These are phyloP conservation scores for Cytospora piceae DNA, from an alignment of 2,329 filamentous ascomycete species.

Conservation along the genomic window DNA sequence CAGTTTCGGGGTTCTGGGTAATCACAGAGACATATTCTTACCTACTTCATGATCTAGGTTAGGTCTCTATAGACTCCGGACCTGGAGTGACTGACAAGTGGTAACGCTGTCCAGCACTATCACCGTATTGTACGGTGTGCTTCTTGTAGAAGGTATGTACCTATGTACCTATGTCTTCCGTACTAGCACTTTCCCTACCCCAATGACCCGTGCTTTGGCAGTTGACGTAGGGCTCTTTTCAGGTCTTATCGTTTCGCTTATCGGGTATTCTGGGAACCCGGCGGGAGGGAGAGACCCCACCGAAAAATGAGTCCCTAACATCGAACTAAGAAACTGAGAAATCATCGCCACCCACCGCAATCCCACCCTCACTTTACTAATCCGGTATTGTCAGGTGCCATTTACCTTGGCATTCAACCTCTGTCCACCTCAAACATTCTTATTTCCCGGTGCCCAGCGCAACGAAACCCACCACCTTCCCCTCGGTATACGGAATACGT, in stretches of 20 bases:
- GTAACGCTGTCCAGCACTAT: neutral
- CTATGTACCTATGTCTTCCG: neutral
- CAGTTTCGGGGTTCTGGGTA: no score
- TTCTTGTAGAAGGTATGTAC: neutral
- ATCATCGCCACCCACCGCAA: constrained; percentile 25
- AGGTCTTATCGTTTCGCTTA: constrained; percentile 24
- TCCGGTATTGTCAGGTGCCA: constrained; percentile 3
- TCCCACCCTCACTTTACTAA: constrained; percentile 24
- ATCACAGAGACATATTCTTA: no score
- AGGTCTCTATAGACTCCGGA: neutral
- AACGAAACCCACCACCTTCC: neutral
- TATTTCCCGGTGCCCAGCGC: neutral
- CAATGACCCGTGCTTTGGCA: no score
- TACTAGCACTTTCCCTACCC: neutral
- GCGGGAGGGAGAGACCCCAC: constrained; percentile 15
- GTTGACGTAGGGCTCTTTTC: constrained; percentile 2
- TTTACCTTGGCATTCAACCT: neutral
- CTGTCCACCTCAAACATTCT: neutral
- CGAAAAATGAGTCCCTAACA: constrained; percentile 21
- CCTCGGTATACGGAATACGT: neutral
- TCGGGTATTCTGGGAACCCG: constrained; percentile 7
- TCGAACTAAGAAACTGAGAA: constrained; percentile 20
- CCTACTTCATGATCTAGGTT: neutral
- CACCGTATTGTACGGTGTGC: neutral
- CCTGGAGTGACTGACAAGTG: neutral